Evolutionary conservation across 768 basidiomycete genomes (phyloP).

Genomic region (Tricholoma sp.): DNA sequence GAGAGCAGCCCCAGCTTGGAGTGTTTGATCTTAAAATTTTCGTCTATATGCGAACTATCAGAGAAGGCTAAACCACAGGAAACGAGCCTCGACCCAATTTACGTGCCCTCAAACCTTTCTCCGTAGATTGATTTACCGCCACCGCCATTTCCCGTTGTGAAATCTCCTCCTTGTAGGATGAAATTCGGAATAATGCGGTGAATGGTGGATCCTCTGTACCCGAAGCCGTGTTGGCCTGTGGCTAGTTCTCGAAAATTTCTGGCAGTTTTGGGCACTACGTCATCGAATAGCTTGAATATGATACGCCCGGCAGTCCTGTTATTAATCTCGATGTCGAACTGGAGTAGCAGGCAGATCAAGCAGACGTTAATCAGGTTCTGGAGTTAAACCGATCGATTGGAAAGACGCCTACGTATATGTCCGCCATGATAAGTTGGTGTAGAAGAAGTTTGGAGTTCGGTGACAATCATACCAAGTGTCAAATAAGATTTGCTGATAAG

Average conservation of each 20-base stretch:
- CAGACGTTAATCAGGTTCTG: no score
- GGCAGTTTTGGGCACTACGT: slow-evolving; percentile 75
- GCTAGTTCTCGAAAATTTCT: slow-evolving; percentile 78
- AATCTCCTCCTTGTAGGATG: slow-evolving; percentile 87
- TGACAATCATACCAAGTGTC: no score
- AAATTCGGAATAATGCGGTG: slow-evolving; percentile 73
- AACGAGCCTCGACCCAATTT: slow-evolving; percentile 6
- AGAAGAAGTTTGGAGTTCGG: no score
- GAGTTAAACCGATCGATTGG: no score
- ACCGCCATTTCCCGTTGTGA: slow-evolving; percentile 65
- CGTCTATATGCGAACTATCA: slow-evolving; percentile 43
- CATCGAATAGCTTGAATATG: slow-evolving; percentile 78
- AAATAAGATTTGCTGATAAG: no score
- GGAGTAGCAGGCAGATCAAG: neutral
- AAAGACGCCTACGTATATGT: no score
- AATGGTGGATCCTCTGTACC: slow-evolving; percentile 63
- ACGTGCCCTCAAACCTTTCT: slow-evolving; percentile 63
- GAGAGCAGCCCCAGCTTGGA: slow-evolving; percentile 57
- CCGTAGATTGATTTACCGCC: slow-evolving; percentile 86
- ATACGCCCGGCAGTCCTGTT: slow-evolving; percentile 58
- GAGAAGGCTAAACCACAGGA: no score
- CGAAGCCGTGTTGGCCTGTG: slow-evolving; percentile 59
- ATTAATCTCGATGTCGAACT: slow-evolving; percentile 68
- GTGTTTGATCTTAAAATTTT: slow-evolving; percentile 78
- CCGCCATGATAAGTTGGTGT: no score